A percentile compares a stretch with the other conserved stretches of the same genome.
Conservation (phyloP, 208 protist genomes). For the Leishmania braziliensis region DNA sequence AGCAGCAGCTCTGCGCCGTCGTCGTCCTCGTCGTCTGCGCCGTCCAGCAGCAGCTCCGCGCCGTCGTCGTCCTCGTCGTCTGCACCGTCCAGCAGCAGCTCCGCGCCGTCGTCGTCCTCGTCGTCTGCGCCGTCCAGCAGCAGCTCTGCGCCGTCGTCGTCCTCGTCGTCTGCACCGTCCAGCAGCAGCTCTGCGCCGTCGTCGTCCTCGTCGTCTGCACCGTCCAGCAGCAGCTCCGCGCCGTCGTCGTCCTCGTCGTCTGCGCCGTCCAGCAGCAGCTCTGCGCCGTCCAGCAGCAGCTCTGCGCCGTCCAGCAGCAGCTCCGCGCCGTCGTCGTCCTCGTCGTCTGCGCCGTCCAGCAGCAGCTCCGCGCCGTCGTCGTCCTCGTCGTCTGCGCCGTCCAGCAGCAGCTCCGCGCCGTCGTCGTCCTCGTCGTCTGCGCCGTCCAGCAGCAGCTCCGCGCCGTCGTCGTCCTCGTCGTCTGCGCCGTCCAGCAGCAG, state of each 20-base stretch:
- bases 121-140: too few species aligned
- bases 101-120: too few species aligned
- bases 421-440: not conserved
- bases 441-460: not conserved
- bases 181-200: not conserved
- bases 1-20: too few species aligned
- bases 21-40: too few species aligned
- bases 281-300: not conserved
- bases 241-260: not conserved
- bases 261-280: conserved; percentile 1
- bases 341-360: not conserved
- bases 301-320: not conserved
- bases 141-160: too few species aligned
- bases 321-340: not conserved
- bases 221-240: not conserved
- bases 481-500: too few species aligned
- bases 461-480: not conserved
- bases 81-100: too few species aligned
- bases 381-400: not conserved
- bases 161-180: not conserved
- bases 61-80: too few species aligned
- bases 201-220: not conserved
- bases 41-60: too few species aligned
- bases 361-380: not conserved
- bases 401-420: not conserved